Conservation (phyloP, 2,329 filamentous ascomycete species). For the Tolypocladium paradoxum region DNA sequence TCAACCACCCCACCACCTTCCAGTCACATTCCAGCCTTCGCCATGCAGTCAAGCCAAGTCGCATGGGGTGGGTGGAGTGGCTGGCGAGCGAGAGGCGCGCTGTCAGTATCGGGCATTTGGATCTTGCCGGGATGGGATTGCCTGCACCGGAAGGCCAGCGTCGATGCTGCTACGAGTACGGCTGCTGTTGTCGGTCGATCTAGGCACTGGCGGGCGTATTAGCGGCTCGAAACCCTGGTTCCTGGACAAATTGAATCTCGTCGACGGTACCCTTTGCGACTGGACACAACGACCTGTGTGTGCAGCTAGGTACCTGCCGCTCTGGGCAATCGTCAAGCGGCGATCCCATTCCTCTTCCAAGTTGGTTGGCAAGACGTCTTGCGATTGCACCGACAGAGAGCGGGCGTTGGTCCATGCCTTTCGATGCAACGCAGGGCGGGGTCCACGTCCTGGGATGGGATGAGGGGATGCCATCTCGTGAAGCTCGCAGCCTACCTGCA, state of each 20-base stretch:
- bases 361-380: slow-evolving; percentile 1
- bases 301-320: slow-evolving; percentile 3
- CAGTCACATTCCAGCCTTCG: background rate
- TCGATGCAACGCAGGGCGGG: slow-evolving; percentile 7
- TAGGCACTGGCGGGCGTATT: background rate
- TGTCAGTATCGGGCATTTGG: background rate
- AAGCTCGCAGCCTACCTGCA: slow-evolving; percentile 3
- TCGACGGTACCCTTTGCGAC: slow-evolving; percentile 5
- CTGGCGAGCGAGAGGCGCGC: background rate
- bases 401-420: slow-evolving; percentile 5
- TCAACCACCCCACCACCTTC: background rate
- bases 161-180: background rate
- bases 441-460: slow-evolving; percentile 4
- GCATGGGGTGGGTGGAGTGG: background rate
- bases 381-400: slow-evolving; percentile 1
- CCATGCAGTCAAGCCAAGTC: background rate
- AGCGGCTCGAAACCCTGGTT: background rate
- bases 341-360: slow-evolving; percentile 1
- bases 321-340: slow-evolving; percentile 2
- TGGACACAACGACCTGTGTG: background rate
- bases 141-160: background rate
- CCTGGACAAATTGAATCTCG: background rate
- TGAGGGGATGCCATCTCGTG: slow-evolving; percentile 2
- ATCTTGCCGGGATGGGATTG: slow-evolving; percentile 1
- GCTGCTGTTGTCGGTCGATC: background rate